These are phyloP conservation scores for Puccinia brachypodii DNA, from an alignment of 1,284 basidiomycete genomes.

Conservation along the genomic window DNA sequence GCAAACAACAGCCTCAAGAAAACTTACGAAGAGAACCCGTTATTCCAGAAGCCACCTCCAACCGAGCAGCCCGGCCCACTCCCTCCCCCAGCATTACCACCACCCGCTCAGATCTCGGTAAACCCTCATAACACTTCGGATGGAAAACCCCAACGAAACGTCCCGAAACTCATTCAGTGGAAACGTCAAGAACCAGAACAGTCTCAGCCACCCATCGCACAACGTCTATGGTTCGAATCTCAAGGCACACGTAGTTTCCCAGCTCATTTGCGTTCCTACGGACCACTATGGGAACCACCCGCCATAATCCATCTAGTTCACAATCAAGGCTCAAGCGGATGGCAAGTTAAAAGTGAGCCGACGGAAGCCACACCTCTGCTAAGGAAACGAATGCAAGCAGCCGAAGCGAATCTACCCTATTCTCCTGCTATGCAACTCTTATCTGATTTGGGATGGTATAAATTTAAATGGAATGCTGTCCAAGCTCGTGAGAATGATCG, in stretches of 20 bases:
- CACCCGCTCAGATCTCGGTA: neutral
- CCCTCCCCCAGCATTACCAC: neutral
- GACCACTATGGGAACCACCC: conserved; percentile 41
- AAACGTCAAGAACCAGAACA: neutral
- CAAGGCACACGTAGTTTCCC: conserved; percentile 23
- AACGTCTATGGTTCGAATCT: neutral
- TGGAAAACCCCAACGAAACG: neutral
- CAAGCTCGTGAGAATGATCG: conserved; percentile 51
- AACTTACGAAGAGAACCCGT: neutral
- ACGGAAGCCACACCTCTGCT: neutral
- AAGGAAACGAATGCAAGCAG: conserved; percentile 30
- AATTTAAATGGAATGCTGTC: conserved; percentile 63
- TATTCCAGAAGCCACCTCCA: neutral
- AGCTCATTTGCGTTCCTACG: conserved; percentile 24
- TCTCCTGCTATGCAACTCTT: conserved; percentile 72
- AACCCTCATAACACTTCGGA: neutral
- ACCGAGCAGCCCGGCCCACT: neutral
- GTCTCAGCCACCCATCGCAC: too few species aligned
- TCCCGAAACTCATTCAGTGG: neutral
- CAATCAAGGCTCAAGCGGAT: neutral
- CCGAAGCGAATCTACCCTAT: conserved; percentile 64
- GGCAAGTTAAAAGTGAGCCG: conserved; percentile 13
- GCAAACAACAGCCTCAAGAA: neutral
- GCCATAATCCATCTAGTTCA: conserved; percentile 15
- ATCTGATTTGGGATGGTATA: conserved; percentile 74